Evolutionary conservation across 371 early-diverging fungal genomes (phyloP), one percentile per base, ranked within the genome.

Genomic region (Homolaphlyctis polyrhiza): DNA sequence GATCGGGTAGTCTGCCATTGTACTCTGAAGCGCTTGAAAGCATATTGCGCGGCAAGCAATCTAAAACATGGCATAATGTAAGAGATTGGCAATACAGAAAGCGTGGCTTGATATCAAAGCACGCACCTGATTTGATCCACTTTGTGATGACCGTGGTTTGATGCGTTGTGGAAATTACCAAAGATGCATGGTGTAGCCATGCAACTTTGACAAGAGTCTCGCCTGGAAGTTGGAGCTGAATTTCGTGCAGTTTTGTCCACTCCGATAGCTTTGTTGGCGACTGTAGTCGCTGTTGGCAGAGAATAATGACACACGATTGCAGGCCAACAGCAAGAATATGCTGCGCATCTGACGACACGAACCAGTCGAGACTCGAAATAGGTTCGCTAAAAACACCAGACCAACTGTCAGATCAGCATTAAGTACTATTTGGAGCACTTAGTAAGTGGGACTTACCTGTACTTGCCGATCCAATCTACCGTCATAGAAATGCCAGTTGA

Each of bases 311-410:
- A 16, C 72, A 68, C 8, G 65, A 66, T 0, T 70, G 52, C 28
- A 77, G 73, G 3, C 85, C 87, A 23, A 90, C 77, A 8, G 88
- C 89, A 16, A 92, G 71, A 29, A 90, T 68, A 48, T 80, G 82
- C 52, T 89, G 87, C 0, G 88, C 91, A 64, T 89, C 89, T 1
- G 87, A 83, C 2, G 90, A 83, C 18, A 88, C 71, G 67, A 81
- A 79, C 91, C 90, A 90, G 43, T 85, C 87, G 33, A 89, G 60
- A 57, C 78, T 87, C 13, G 71, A 67, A 29, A 87, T 74, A 0
- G 70, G 62, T 35, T 76, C 69, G 36, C 61, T 68, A 49, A 32
- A 8, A 27, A n/a, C 27, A 18, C 32, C 35, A 32, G 23, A 27
- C 23, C 27, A 18, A 49, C 35, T 60, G 43, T 34, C 28, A 25